phyloP scores from a whole-genome alignment of 768 basidiomycete species.

The Clitopilus passeckerianus region DNA sequence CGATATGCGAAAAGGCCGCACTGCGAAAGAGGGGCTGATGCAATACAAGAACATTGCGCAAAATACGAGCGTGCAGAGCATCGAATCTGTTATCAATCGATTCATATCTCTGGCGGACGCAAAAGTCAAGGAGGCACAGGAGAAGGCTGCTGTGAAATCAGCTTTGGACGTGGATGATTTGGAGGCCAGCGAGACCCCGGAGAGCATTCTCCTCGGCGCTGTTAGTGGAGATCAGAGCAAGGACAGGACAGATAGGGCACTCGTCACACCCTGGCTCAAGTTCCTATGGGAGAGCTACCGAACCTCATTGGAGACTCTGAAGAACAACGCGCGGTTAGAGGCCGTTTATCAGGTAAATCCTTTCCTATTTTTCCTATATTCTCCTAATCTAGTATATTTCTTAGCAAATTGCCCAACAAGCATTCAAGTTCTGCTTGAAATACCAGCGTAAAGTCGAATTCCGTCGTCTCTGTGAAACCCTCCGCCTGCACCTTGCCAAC shows the following conservation, averaged over 20 bases:
- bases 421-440: slow-evolving; percentile 93
- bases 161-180: slow-evolving; percentile 89
- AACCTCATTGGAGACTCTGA: slow-evolving; percentile 90
- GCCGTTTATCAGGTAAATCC: slow-evolving; percentile 82
- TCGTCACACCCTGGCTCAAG: slow-evolving; percentile 97
- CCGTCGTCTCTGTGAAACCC: slow-evolving; percentile 92
- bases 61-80: slow-evolving; percentile 83
- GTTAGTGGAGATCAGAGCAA: slow-evolving; percentile 88
- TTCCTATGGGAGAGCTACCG: slow-evolving; percentile 99
- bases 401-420: slow-evolving; percentile 93
- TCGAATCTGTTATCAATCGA: slow-evolving; percentile 85
- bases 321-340: slow-evolving; percentile 92
- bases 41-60: slow-evolving; percentile 98
- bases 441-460: slow-evolving; percentile 96
- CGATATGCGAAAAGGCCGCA: slow-evolving; percentile 87
- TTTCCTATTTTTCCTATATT: background rate
- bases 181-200: slow-evolving; percentile 92
- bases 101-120: slow-evolving; percentile 80
- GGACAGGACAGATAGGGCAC: slow-evolving; percentile 89
- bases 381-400: background rate
- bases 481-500: slow-evolving; percentile 90
- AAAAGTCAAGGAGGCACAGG: slow-evolving; percentile 83
- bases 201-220: slow-evolving; percentile 85
- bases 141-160: slow-evolving; percentile 73
- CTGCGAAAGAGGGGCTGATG: slow-evolving; percentile 94